Base-by-base conservation (phyloP, 805 yeast genomes). In the Saccharomycopsis fodiens region DNA sequence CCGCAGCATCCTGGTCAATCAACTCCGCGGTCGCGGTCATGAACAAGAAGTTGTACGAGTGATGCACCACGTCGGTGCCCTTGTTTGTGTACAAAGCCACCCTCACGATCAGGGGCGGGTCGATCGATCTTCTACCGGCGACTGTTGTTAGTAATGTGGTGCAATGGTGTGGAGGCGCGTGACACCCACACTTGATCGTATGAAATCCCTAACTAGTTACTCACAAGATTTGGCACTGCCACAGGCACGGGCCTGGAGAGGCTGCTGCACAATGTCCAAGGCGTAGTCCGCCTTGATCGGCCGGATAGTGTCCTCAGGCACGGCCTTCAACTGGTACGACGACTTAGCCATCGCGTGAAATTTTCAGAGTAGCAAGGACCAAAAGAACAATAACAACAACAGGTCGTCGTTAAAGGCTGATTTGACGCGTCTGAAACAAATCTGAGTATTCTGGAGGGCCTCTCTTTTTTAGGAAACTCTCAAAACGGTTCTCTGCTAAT, bases 191-290 rank as follows among this genome's bases (percentile, higher is more conserved):
- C 58, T 41, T 46, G n/a, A n/a, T n/a, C n/a, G n/a, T n/a, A n/a
- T n/a, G n/a, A n/a, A n/a, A n/a, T n/a, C n/a, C n/a, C n/a, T n/a
- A n/a, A n/a, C n/a, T n/a, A n/a, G n/a, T n/a, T n/a, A n/a, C n/a
- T n/a, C n/a, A 54, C 58, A 49, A 27, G 58, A 54, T 19, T 59
- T 46, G 8, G 64, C 59, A 57, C 62, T 58, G 22, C 65, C 65
- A 48, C 61, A 60, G 8, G 65, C 65, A 15, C 65, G 50, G 10
- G 65, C 65, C 36, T 58, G 62, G 22, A 55, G 42, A 3, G 65
- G 65, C 39, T 61, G 61, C 45, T 61, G 65, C 22, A 54, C 55
- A 19, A 61, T 47, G 6, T 56, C 53, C 17, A 55, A 44, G 12
- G 39, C n/a, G 29, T 46, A 48, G 8, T 42, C 32, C 12, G 52